Conservation (phyloP, 2,329 filamentous ascomycete species). For the Fusarium armeniacum region DNA sequence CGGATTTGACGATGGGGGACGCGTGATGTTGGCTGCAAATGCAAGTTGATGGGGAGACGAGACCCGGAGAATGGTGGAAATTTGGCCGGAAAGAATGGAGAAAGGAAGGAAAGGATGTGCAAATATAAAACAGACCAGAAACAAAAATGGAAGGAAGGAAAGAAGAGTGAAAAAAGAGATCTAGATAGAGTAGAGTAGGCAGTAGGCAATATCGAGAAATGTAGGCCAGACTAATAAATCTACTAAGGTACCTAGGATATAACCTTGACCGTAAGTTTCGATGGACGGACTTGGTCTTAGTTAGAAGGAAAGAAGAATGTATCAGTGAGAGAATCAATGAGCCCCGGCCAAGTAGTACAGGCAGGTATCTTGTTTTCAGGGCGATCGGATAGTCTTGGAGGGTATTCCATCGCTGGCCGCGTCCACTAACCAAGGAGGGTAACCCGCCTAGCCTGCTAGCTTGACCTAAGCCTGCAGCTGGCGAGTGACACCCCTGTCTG, state of each 20-base stretch:
- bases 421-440: background rate
- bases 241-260: background rate
- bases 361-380: constrained; percentile 25
- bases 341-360: background rate
- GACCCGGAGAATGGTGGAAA: constrained; percentile 25
- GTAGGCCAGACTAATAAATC: constrained; percentile 10
- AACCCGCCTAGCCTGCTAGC: constrained; percentile 1
- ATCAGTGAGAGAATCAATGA: background rate
- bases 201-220: constrained; percentile 25
- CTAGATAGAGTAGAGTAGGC: constrained; percentile 1
- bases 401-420: constrained; percentile 7
- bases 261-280: constrained; percentile 40
- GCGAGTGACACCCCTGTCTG: constrained; percentile 5
- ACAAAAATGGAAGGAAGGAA: constrained; percentile 10
- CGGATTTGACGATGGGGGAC: constrained; percentile 42
- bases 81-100: constrained; percentile 29
- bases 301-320: background rate
- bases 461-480: constrained; percentile 7
- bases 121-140: constrained; percentile 20
- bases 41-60: constrained; percentile 28
- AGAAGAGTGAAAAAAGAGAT: constrained; percentile 1
- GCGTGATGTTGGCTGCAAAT: constrained; percentile 21
- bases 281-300: background rate
- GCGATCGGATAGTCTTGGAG: constrained; percentile 28
- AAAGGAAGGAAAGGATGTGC: constrained; percentile 1